Evolutionary conservation across 2,329 filamentous ascomycete species (phyloP).

Genomic region (Stenocarpella maydis): DNA sequence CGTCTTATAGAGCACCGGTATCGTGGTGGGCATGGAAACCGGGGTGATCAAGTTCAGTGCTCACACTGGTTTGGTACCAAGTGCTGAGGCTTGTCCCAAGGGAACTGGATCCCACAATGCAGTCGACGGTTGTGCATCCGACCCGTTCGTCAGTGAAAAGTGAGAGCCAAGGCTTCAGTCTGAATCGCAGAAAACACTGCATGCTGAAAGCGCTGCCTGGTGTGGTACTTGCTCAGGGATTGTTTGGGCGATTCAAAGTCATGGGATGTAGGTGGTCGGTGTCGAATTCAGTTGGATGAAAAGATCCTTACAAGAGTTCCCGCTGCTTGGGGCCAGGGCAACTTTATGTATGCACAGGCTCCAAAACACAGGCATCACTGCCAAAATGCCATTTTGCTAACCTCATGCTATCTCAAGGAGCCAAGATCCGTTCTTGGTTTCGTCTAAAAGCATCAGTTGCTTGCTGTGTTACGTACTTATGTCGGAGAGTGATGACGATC

Average conservation of each 20-base stretch:
- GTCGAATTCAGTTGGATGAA: neutral
- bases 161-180: neutral
- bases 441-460: too few species aligned
- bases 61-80: neutral
- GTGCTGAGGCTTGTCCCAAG: neutral
- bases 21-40: too few species aligned
- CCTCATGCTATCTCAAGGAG: too few species aligned
- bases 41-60: neutral
- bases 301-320: too few species aligned
- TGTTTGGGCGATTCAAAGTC: too few species aligned
- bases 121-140: neutral
- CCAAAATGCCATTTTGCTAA: neutral
- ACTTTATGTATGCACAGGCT: neutral
- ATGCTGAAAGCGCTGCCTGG: neutral
- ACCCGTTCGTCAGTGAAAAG: neutral
- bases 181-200: neutral
- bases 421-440: neutral
- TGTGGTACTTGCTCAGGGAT: neutral
- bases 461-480: neutral
- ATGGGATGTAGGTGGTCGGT: accelerated
- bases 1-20: neutral
- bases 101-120: neutral
- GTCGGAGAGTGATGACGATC: neutral
- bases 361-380: neutral
- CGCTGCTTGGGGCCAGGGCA: neutral